Percentiles rank a stretch among this genome's conserved stretches.
These are phyloP conservation scores for Apodospora peruviana DNA, from an alignment of 495 filamentous ascomycete species.

Conservation along the genomic window DNA sequence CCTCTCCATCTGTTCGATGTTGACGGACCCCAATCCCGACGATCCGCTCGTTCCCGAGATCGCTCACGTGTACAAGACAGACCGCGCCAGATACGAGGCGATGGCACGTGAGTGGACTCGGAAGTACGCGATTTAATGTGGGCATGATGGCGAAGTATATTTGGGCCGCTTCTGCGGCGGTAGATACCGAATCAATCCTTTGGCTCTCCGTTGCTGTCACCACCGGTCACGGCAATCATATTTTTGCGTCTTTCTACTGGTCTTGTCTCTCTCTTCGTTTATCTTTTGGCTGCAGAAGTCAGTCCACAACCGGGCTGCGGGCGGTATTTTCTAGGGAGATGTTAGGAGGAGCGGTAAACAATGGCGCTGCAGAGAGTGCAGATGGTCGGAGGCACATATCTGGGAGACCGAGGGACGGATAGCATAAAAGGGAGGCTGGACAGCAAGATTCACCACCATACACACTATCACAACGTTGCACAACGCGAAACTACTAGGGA, in stretches of 20 bases:
- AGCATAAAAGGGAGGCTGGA: no score
- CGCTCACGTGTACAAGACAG: conserved; percentile 99
- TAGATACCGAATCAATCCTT: no score
- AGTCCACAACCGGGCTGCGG: no score
- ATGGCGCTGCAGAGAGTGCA: no score
- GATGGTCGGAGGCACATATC: no score
- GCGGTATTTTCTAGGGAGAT: no score
- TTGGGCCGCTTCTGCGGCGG: conserved; percentile 4
- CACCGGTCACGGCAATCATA: not conserved
- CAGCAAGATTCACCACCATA: conserved; percentile 13
- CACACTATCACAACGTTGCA: conserved; percentile 14
- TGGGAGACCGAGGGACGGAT: no score
- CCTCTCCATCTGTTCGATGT: conserved; percentile 98
- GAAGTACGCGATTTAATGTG: conserved; percentile 83
- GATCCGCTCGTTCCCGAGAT: conserved; percentile 98
- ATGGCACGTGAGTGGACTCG: conserved; percentile 97
- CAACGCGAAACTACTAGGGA: conserved; percentile 13
- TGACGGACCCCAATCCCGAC: conserved; percentile 98
- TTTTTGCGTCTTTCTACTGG: not conserved
- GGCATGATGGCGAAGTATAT: not conserved
- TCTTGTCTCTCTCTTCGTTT: not conserved
- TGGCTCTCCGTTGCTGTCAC: not conserved
- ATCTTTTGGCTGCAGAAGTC: no score
- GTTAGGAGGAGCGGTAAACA: not conserved
- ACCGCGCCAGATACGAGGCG: conserved; percentile 88